Base-by-base conservation (phyloP, 2,329 filamentous ascomycete species). In the Xylaria sp. region DNA sequence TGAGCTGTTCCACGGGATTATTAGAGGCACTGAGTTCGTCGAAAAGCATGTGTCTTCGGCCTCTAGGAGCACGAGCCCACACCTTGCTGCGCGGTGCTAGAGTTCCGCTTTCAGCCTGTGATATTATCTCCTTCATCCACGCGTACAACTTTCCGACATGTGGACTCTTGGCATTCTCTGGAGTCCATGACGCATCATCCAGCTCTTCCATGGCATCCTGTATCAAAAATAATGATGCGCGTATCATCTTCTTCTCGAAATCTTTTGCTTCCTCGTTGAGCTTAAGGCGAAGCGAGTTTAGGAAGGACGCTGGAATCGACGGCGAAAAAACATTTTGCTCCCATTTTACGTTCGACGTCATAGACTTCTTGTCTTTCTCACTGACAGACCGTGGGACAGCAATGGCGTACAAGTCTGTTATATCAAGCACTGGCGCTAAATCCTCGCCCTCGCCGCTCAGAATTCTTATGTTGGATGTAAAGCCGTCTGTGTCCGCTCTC, bases 111-210 rank as follows among this genome's bases (percentile, higher is more conserved):
- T 50, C 46, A 20, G 15, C 46, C 9, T 20, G 46, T 50, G 46
- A 50, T 50, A 50, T 50, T 20, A 20, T 50, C 46, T 50, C 46
- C 46, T 50, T 50, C 46, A 50, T 50, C 46, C 46, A 50, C 46
- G 8, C 46, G 46, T 50, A 50, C 20, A 50, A 13, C 46, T 25
- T 50, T 3, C n/a, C 9, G 2, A 50, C 20, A 50, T 50, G 46
- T 13, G n/a, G 46, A 50, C 46, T 50, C n/a, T 8, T 50, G 9
- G 9, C 46, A 50, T 50, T n/a, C 10, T 50, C 46, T 1, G 10
- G 8, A 50, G 46, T 25, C 46, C 46, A 50, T 23, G 46, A 50
- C n/a, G 46, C 10, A 9, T 50, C 18, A 1, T 50, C 46, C 10
- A 50, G 46, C 46, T 50, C 46, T 9, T 50, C 46, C 10, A 50